Percentiles rank a stretch among this genome's conserved stretches.
These are phyloP conservation scores for Colletotrichum nymphaeae DNA, from an alignment of 2,329 filamentous ascomycete genomes.

Conservation along the genomic window DNA sequence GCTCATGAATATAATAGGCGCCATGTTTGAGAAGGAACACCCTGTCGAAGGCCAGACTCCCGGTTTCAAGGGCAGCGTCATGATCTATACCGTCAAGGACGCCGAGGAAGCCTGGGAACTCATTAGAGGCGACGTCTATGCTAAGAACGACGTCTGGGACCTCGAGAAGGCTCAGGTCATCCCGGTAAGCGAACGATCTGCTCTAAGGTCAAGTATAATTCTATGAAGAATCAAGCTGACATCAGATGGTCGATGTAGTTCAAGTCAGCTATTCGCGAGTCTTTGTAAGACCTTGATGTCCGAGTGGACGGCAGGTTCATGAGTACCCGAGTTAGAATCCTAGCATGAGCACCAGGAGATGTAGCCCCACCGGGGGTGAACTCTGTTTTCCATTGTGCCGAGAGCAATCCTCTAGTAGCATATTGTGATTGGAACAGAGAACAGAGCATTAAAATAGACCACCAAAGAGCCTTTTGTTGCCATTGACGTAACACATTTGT, in stretches of 20 bases:
- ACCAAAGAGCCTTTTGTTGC: not conserved
- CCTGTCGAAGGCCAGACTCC: constrained; percentile 17
- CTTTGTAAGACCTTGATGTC: not conserved
- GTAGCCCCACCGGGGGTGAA: too few species aligned
- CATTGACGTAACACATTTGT: not conserved
- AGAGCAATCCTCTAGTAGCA: too few species aligned
- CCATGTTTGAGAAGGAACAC: constrained; percentile 28
- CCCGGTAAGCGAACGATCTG: constrained; percentile 32
- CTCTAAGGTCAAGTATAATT: not conserved
- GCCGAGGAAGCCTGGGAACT: constrained; percentile 37
- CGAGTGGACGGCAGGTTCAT: too few species aligned
- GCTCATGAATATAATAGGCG: not conserved
- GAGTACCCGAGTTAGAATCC: too few species aligned
- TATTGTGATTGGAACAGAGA: too few species aligned
- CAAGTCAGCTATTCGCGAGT: constrained; percentile 19
- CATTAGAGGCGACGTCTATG: constrained; percentile 38
- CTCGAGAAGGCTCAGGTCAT: constrained; percentile 39
- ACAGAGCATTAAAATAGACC: not conserved
- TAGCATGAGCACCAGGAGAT: too few species aligned
- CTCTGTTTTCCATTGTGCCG: too few species aligned
- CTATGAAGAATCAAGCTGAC: not conserved
- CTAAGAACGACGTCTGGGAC: constrained; percentile 39
- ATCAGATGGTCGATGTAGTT: not conserved
- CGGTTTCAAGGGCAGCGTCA: constrained; percentile 25
- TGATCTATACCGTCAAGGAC: constrained; percentile 22